phyloP scores from a whole-genome alignment of 2,329 filamentous ascomycete species.

The Gnomoniopsis smithogilvyi region DNA sequence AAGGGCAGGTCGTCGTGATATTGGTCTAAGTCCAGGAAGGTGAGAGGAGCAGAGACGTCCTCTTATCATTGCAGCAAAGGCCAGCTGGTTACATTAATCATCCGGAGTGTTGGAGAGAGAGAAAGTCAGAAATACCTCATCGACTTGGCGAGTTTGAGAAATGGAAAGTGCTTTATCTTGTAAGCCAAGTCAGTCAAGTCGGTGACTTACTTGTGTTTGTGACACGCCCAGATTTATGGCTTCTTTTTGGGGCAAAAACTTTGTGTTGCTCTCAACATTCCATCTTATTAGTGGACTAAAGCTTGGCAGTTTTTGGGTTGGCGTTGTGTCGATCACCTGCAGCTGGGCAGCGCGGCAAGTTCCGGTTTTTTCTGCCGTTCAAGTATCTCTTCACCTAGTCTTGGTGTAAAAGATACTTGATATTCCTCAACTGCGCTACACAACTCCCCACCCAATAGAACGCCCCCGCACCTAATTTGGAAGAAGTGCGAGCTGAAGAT shows the following conservation, averaged over 20 bases:
- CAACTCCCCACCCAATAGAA: not conserved
- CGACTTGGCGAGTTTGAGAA: not conserved
- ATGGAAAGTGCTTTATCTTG: too few species aligned
- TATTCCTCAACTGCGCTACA: not conserved
- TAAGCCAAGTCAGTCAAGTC: too few species aligned
- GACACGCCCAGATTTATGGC: too few species aligned
- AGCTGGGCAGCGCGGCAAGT: not conserved
- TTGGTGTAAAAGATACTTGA: not conserved
- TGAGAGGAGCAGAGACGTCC: slow-evolving; percentile 8
- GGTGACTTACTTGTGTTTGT: too few species aligned
- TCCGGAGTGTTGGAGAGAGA: not conserved
- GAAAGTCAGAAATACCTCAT: not conserved
- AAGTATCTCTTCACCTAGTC: not conserved
- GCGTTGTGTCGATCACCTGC: not conserved
- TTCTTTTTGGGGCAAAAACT: not conserved
- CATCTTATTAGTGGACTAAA: not conserved
- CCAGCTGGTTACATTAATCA: not conserved
- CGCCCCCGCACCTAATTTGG: too few species aligned
- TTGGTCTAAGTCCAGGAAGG: not conserved
- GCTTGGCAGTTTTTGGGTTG: not conserved
- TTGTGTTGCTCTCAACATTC: not conserved
- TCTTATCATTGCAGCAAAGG: slow-evolving; percentile 13
- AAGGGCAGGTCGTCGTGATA: not conserved
- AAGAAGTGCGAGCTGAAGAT: too few species aligned
- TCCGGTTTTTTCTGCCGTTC: not conserved